Percentiles rank a stretch among this genome's conserved stretches.
These are phyloP conservation scores for Vigna trinervia DNA, from an alignment of 306 rosid species.

Conservation along the genomic window DNA sequence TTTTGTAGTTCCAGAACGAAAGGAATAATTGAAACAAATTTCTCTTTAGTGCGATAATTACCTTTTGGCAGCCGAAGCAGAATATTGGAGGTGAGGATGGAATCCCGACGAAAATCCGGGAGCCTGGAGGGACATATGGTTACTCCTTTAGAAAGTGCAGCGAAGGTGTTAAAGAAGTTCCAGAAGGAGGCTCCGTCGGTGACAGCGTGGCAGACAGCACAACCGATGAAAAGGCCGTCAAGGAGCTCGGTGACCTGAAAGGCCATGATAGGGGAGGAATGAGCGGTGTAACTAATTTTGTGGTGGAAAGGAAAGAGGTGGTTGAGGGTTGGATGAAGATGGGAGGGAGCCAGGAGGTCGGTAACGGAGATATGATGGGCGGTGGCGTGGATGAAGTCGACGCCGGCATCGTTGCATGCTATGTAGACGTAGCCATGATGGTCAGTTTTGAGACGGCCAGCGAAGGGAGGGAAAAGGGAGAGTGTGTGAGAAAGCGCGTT, in stretches of 20 bases:
- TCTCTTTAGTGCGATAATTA: neutral
- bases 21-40: too few relatives aligned
- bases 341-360: constrained; percentile 56
- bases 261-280: constrained; percentile 64
- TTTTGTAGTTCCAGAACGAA: too few relatives aligned
- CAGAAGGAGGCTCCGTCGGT: constrained; percentile 83
- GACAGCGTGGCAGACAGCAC: constrained; percentile 73
- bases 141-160: constrained; percentile 55
- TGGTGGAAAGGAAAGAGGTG: constrained; percentile 63
- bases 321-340: constrained; percentile 54
- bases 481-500: constrained; percentile 66
- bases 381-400: constrained; percentile 60
- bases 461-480: constrained; percentile 74
- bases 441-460: constrained; percentile 71
- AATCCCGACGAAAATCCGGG: constrained; percentile 73
- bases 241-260: constrained; percentile 75
- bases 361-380: constrained; percentile 40
- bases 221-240: constrained; percentile 79
- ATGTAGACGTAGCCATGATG: constrained; percentile 59
- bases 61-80: constrained; percentile 62
- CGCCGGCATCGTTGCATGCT: constrained; percentile 83
- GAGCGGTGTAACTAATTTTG: constrained; percentile 73
- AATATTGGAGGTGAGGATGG: constrained; percentile 54
- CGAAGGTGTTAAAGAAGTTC: constrained; percentile 92
- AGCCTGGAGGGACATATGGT: constrained; percentile 25